These are phyloP conservation scores for Trichoderma semiorbis DNA, from an alignment of 2,329 filamentous ascomycete species.

Conservation along the genomic window DNA sequence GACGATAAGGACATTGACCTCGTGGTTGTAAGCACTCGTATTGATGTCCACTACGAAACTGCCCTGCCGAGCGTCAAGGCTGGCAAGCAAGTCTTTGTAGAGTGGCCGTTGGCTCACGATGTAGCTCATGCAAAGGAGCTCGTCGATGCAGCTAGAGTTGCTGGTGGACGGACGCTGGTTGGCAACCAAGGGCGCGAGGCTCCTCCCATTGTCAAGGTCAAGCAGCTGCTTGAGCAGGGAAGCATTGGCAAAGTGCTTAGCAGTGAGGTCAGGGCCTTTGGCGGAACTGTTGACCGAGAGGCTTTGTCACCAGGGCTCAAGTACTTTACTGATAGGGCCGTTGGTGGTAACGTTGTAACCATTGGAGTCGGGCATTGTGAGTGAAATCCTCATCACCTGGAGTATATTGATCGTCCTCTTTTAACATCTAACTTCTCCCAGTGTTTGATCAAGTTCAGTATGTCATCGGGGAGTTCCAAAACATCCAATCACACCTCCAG, in stretches of 20 bases:
- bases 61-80: slow-evolving; percentile 46
- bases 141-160: slow-evolving; percentile 30
- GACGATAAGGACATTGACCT: slow-evolving; percentile 50
- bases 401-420: not conserved
- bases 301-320: slow-evolving; percentile 33
- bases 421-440: slow-evolving; percentile 22
- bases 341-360: slow-evolving; percentile 45
- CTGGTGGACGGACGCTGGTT: slow-evolving; percentile 41
- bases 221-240: slow-evolving; percentile 41
- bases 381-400: slow-evolving; percentile 18
- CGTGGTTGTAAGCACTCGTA: slow-evolving; percentile 52
- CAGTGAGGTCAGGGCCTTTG: slow-evolving; percentile 41
- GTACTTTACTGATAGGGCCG: slow-evolving; percentile 47
- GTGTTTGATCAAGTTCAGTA: slow-evolving; percentile 45
- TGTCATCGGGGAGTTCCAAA: slow-evolving; percentile 44
- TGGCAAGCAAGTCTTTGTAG: slow-evolving; percentile 52
- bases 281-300: slow-evolving; percentile 35
- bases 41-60: slow-evolving; percentile 49
- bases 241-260: slow-evolving; percentile 52
- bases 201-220: slow-evolving; percentile 43
- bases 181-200: slow-evolving; percentile 50
- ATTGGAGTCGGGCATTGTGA: slow-evolving; percentile 43
- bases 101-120: slow-evolving; percentile 56
- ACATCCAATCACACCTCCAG: slow-evolving; percentile 40
- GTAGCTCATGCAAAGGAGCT: slow-evolving; percentile 40